Evolutionary conservation across 1,284 basidiomycete species (phyloP), one percentile per base, ranked within the genome.

Genomic region (Agroathelia rolfsii): DNA sequence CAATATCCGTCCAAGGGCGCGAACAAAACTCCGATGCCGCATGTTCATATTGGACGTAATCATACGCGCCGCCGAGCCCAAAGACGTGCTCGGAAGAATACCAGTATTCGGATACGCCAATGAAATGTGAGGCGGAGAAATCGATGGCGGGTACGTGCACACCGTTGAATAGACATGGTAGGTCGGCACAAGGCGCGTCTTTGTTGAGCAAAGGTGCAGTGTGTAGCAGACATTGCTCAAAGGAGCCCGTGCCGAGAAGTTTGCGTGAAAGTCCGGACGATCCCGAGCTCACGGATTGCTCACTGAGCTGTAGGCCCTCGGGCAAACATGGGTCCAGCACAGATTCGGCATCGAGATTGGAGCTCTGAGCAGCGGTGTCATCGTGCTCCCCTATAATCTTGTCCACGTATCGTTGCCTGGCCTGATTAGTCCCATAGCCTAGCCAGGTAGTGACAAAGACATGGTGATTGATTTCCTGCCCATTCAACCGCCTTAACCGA

Each of bases 361-460:
- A 44, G 16, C 45, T 49, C 11, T 56, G 41, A 20, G 44, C 40
- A 3, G 56, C 55, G 30, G 48, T 53, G 4, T 47, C 41, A 40
- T 77, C 72, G 54, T 72, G 72, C 14, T 72, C 61, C 33, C 63
- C 57, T 37, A 89, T 64, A 7, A 72, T 62, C 38, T 72, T 57
- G 6, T 81, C 75, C 27, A 90, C 72, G 54, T 98, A 98, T 35
- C 93, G 78, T 49, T 95, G 86, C 42, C 94, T 63, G 8, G 90
- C 94, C 55, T 90, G 80, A 49, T 98, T 98, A 22, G 95, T 97
- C 14, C 95, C 95, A 52, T 94, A 99, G 5, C 94, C 95, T 17
- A 99, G 66, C 90, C 95, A 98, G 0, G 93, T 97, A 30, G 94
- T 95, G 32, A 96, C 93, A 45, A 98, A 99, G 11, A 99, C 89